Evolutionary conservation across 2,329 filamentous ascomycete species (phyloP).

Genomic region (Cercospora sp.): DNA sequence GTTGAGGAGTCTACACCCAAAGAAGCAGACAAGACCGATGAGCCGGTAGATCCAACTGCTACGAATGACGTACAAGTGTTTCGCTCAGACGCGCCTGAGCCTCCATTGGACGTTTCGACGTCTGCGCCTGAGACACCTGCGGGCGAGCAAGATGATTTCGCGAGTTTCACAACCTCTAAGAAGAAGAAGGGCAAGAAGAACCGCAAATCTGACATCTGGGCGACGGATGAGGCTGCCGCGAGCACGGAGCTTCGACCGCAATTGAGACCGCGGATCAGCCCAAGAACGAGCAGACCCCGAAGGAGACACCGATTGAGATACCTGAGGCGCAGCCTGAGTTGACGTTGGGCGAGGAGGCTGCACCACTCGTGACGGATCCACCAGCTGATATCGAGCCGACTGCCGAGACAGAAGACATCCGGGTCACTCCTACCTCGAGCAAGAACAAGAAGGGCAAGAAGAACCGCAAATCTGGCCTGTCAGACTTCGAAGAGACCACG

Average conservation of each 20-base stretch:
- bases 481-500: not conserved
- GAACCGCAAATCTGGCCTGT: not conserved
- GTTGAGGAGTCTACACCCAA: not conserved
- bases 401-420: conserved; percentile 24
- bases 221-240: not conserved
- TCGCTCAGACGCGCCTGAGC: not conserved
- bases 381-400: not conserved
- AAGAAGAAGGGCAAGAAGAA: conserved; percentile 28
- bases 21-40: not conserved
- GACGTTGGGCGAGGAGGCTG: not conserved
- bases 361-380: not conserved
- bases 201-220: not conserved
- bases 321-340: not conserved
- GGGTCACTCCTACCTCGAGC: conserved; percentile 32
- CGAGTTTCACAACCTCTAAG: not conserved
- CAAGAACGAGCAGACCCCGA: not conserved
- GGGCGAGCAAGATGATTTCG: not conserved
- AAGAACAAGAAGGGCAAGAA: conserved; percentile 33
- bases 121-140: not conserved
- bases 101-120: not conserved
- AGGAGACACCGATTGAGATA: not conserved
- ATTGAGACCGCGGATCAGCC: not conserved
- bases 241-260: not conserved
- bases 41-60: not conserved
- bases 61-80: not conserved